Base-by-base conservation (phyloP, 768 basidiomycete species). In the Galerina marginata region DNA sequence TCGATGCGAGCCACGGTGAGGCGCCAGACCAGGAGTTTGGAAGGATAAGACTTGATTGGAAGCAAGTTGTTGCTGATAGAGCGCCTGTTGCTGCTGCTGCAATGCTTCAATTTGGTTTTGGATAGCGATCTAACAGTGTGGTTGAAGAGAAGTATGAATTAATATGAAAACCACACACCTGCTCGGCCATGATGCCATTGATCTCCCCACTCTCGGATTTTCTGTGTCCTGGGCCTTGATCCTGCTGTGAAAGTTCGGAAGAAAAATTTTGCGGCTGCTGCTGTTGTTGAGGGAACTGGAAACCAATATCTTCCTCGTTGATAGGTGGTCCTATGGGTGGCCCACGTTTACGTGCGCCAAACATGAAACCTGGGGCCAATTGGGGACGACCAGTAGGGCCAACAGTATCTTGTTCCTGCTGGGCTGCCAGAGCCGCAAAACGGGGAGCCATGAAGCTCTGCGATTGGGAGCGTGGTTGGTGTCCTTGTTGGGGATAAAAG, bases 141-240 rank as follows among this genome's bases (percentile, higher is more conserved):
- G 29, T 33, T 33, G 29, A 39, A 29, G 23, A 33, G 33, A 20
- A 54, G 37, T 48, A 45, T 48, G 40, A 20, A 23, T 50, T 3
- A 29, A 40, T 48, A n/a, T 47, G 59, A 56, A 38, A n/a, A 47
- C 25, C n/a, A 85, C 86, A 76, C 87, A 93, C 95, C 85, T 98
- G 96, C 75, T 98, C 95, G 6, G 94, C 94, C 93, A 98, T 95
- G 58, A 96, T 91, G 25, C 92, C 92, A 37, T 85, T 86, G 57
- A 95, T 86, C 71, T 96, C 94, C 53, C 87, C 89, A 56, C 82
- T 84, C 49, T 91, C 88, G 37, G 79, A 72, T 72, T 88, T 86
- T 62, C 88, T 79, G 65, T 86, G 85, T 33, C 29, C 29, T 33
- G 29, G 29, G 51, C 69, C 71, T 64, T 74, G 72, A 33, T 74